Evolutionary conservation across 2,329 filamentous ascomycete species (phyloP).

Genomic region (Scedosporium minutisporum): DNA sequence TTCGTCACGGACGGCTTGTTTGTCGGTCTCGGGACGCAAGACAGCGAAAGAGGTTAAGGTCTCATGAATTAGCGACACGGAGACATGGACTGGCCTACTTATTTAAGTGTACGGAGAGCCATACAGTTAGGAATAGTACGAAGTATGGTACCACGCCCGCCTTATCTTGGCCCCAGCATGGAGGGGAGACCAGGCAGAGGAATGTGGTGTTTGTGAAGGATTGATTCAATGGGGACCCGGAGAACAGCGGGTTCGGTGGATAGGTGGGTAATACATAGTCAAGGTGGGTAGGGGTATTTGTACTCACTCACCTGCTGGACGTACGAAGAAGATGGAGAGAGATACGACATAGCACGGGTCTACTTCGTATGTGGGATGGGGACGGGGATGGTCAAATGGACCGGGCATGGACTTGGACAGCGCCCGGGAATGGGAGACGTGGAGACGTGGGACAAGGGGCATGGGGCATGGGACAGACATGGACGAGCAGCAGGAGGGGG

Average conservation of each 20-base stretch:
- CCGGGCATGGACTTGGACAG: background rate
- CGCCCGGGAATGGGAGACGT: background rate
- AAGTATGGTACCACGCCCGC: slow-evolving; percentile 3
- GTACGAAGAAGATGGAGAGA: no score
- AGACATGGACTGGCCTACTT: slow-evolving; percentile 1
- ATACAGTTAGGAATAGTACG: background rate
- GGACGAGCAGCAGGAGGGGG: no score
- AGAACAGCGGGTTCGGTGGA: background rate
- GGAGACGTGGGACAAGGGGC: no score
- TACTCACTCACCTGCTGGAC: no score
- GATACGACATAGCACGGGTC: no score
- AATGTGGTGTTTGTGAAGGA: no score
- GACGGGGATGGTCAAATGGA: background rate
- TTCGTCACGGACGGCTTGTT: slow-evolving; percentile 6
- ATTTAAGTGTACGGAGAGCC: slow-evolving; percentile 4
- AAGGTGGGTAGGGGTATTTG: background rate
- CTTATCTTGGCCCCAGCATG: background rate
- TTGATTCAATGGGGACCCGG: background rate
- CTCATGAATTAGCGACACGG: slow-evolving; percentile 2
- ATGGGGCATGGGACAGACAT: no score
- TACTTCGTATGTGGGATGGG: background rate
- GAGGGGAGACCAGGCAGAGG: no score
- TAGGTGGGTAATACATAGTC: background rate
- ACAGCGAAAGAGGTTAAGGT: slow-evolving; percentile 7
- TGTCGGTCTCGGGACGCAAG: slow-evolving; percentile 6